phyloP scores from a whole-genome alignment of 345 rosid genomes.

The Noccaea caerulescens region DNA sequence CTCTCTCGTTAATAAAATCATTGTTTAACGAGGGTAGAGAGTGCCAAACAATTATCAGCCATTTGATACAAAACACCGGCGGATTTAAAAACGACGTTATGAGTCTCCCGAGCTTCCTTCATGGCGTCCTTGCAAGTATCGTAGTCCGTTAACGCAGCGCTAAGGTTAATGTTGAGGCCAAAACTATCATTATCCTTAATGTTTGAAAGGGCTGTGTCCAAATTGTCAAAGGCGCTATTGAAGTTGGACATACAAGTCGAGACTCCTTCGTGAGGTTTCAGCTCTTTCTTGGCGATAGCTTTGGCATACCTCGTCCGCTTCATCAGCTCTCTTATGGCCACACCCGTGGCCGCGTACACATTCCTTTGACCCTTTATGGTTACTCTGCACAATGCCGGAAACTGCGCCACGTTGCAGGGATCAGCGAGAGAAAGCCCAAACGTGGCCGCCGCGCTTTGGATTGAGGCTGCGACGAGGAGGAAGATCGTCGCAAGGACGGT shows the following conservation, averaged over 20 bases:
- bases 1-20: slow-evolving; percentile 5
- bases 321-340: slow-evolving; percentile 41
- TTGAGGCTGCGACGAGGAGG: slow-evolving; percentile 20
- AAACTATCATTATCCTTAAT: slow-evolving; percentile 41
- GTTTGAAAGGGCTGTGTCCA: slow-evolving; percentile 35
- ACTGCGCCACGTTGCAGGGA: slow-evolving; percentile 35
- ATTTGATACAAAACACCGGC: slow-evolving; percentile 41
- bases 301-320: slow-evolving; percentile 21
- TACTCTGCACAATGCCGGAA: slow-evolving; percentile 31
- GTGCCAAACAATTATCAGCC: slow-evolving; percentile 49
- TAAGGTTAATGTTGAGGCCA: slow-evolving; percentile 45
- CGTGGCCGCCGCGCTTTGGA: background rate
- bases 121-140: slow-evolving; percentile 46
- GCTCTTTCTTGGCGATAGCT: slow-evolving; percentile 21
- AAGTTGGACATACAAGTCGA: slow-evolving; percentile 41
- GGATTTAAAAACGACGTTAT: slow-evolving; percentile 33
- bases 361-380: slow-evolving; percentile 37
- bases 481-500: slow-evolving; percentile 22
- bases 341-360: slow-evolving; percentile 37
- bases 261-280: slow-evolving; percentile 21
- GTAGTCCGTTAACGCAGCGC: slow-evolving; percentile 42
- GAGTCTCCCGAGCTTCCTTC: background rate
- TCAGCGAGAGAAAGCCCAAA: slow-evolving; percentile 10
- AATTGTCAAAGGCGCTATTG: slow-evolving; percentile 41
- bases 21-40: slow-evolving; percentile 41